These are phyloP conservation scores for Phytophthora foliorum DNA, from an alignment of 352 stramenopile species.

Conservation along the genomic window DNA sequence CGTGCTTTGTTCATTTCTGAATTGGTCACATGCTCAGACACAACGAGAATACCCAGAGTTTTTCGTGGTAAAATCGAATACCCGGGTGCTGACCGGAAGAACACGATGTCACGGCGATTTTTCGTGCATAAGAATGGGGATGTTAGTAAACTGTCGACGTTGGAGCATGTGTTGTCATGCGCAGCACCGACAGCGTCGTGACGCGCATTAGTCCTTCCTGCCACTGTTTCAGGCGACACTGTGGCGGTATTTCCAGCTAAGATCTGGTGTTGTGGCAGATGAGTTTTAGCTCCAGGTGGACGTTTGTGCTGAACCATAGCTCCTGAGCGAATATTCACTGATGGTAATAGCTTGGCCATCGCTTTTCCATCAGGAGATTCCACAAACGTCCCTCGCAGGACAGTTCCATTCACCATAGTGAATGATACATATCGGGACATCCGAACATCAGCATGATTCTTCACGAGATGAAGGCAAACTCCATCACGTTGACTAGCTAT, in stretches of 20 bases:
- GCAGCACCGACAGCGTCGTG: slow-evolving; percentile 26
- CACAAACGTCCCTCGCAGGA: slow-evolving; percentile 68
- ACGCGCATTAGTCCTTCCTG: slow-evolving; percentile 19
- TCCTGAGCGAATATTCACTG: slow-evolving; percentile 56
- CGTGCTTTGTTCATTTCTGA: slow-evolving; percentile 61
- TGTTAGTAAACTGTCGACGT: slow-evolving; percentile 56
- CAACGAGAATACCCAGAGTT: slow-evolving; percentile 66
- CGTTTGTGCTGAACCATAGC: slow-evolving; percentile 36
- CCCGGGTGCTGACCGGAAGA: slow-evolving; percentile 72
- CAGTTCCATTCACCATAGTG: slow-evolving; percentile 58
- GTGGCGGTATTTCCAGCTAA: slow-evolving; percentile 19
- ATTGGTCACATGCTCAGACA: slow-evolving; percentile 64
- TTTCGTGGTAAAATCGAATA: slow-evolving; percentile 69
- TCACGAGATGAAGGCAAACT: slow-evolving; percentile 73
- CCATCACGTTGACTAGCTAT: slow-evolving; percentile 80
- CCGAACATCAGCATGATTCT: slow-evolving; percentile 69
- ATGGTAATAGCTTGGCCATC: slow-evolving; percentile 70
- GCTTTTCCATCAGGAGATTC: slow-evolving; percentile 56
- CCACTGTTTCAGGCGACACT: slow-evolving; percentile 28
- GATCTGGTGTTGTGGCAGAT: slow-evolving; percentile 29
- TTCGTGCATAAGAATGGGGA: slow-evolving; percentile 63
- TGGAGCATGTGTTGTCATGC: slow-evolving; percentile 41
- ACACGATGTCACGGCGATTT: slow-evolving; percentile 75
- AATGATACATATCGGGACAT: slow-evolving; percentile 72
- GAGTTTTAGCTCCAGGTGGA: slow-evolving; percentile 9